Evolutionary conservation across 345 rosid species (phyloP), one percentile per base, ranked within the genome.

Genomic region (Luvunga scandens): DNA sequence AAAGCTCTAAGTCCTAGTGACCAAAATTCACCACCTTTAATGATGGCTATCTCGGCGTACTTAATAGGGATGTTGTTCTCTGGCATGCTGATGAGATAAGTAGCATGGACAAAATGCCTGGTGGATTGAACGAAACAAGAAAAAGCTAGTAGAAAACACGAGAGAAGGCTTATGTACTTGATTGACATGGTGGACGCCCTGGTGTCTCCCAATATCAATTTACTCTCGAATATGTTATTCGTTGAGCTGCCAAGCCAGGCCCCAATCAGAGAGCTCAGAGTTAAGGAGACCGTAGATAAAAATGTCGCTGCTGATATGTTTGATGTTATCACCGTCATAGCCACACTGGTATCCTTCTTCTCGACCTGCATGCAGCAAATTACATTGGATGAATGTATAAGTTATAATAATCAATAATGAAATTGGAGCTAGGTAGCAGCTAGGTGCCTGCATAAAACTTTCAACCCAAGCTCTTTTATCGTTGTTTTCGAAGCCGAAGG

Each of bases 381-480:
- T 27, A 3, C 30, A 7, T 18, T 4, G 31, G 9, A 28, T 28
- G 30, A 10, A 27, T 62, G 30, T 13, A 13, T 1, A 62, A 27
- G 5, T 45, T 13, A 13, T 45, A 27, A 16, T 12, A 30, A 31
- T 3, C 6, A 18, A 30, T 6, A 18, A 30, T 13, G 19, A 5
- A 28, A 63, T 13, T 6, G 69, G 8, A 65, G 24, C 5, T 65
- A 7, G n/a, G 2, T 62, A 65, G n/a, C 21, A 50, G 13, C 9
- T 16, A 9, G 61, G 69, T 61, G 79, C 94, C 97, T 87, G 81
- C 88, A 90, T 84, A 53, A 92, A 79, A 71, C 90, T 85, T 59
- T 89, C 88, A 63, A 92, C 96, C 97, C 96, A 94, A 83, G 90
- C 91, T 87, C 85, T 84, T 82, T 84, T 91, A 71, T 90, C 92